Evolutionary conservation across 1,284 basidiomycete species (phyloP).

Genomic region (Termitomyces sp.): DNA sequence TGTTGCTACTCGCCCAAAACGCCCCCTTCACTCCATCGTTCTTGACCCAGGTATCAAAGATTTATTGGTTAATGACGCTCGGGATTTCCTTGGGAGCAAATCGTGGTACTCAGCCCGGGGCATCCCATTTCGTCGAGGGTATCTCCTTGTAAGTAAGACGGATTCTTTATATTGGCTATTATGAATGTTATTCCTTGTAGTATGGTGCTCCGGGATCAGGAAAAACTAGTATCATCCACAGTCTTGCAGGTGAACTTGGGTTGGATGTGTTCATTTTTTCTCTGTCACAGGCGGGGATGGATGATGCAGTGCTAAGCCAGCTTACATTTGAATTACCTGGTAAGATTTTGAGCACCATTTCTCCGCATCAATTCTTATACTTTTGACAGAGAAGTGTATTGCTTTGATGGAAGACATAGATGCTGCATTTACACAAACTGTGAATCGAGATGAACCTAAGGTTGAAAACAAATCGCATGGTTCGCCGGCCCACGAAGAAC

Average conservation of each 20-base stretch:
- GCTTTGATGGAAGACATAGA: conserved; percentile 81
- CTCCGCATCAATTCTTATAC: not conserved
- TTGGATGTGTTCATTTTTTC: conserved; percentile 74
- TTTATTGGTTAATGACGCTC: conserved; percentile 57
- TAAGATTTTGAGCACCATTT: conserved; percentile 7
- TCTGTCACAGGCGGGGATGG: conserved; percentile 64
- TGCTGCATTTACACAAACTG: conserved; percentile 58
- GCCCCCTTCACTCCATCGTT: conserved; percentile 60
- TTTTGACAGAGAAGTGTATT: conserved; percentile 48
- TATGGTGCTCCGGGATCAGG: conserved; percentile 73
- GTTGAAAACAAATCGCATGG: conserved; percentile 5
- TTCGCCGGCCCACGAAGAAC: conserved; percentile 4
- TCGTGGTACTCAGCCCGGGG: conserved; percentile 66
- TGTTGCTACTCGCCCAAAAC: conserved; percentile 56
- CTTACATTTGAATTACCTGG: conserved; percentile 62
- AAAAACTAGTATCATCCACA: conserved; percentile 72
- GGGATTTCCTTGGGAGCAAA: conserved; percentile 61
- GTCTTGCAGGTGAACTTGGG: conserved; percentile 69
- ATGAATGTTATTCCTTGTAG: conserved; percentile 23
- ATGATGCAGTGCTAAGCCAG: conserved; percentile 57
- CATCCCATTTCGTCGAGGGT: conserved; percentile 70
- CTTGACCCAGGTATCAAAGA: conserved; percentile 64
- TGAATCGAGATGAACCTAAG: conserved; percentile 40
- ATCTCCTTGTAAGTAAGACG: conserved; percentile 49
- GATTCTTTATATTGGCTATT: not conserved